Evolutionary conservation across 2,329 filamentous ascomycete species (phyloP).

Genomic region (Westerdykella ornata): DNA sequence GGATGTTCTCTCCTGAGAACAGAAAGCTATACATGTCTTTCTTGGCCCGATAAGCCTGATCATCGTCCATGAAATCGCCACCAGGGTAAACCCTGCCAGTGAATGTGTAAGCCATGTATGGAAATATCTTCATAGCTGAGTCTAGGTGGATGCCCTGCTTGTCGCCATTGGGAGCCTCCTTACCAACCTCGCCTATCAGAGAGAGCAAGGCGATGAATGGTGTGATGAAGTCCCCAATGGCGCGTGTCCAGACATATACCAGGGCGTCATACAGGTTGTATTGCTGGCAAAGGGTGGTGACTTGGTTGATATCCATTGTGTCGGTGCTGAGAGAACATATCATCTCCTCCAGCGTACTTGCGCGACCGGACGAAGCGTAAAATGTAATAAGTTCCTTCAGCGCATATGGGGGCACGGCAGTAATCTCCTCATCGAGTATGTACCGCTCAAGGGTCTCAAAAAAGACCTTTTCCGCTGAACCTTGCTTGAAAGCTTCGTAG

Average conservation of each 20-base stretch:
- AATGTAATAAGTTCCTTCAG: constrained; percentile 80
- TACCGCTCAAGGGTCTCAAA: constrained; percentile 83
- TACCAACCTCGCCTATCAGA: constrained; percentile 52
- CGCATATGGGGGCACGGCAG: constrained; percentile 68
- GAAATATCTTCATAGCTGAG: constrained; percentile 84
- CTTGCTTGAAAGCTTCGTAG: constrained; percentile 83
- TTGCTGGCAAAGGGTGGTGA: constrained; percentile 83
- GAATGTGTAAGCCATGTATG: constrained; percentile 85
- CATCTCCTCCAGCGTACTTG: constrained; percentile 80
- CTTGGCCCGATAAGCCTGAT: constrained; percentile 70
- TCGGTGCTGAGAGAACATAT: constrained; percentile 86
- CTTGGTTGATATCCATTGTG: constrained; percentile 89
- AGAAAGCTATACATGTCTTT: constrained; percentile 87
- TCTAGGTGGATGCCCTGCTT: constrained; percentile 58
- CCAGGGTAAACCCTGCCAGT: constrained; percentile 90
- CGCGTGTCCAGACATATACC: constrained; percentile 95
- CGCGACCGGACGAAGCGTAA: constrained; percentile 68
- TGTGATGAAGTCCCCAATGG: constrained; percentile 80
- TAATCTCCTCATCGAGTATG: constrained; percentile 71
- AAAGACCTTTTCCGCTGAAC: constrained; percentile 65
- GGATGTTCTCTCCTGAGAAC: constrained; percentile 73
- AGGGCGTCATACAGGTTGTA: constrained; percentile 90
- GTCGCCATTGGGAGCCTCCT: constrained; percentile 47
- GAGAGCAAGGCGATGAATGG: constrained; percentile 76
- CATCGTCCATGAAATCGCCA: constrained; percentile 65